phyloP scores from a whole-genome alignment of 75 land plant genomes.

The Cryptomeria japonica region DNA sequence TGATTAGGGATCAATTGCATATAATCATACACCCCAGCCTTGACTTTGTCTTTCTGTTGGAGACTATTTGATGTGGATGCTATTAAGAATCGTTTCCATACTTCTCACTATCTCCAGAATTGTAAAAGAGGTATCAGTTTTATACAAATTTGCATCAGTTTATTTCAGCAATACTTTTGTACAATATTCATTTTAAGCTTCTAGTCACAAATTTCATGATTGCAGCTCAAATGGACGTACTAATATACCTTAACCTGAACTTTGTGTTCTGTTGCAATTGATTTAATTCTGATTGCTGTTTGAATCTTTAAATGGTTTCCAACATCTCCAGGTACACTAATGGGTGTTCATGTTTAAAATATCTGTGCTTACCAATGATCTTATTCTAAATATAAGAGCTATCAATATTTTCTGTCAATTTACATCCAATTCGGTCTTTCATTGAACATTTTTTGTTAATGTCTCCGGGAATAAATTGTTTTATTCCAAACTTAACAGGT shows the following conservation, averaged over 20 bases:
- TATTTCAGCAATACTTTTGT: not conserved
- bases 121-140: not conserved
- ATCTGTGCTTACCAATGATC: too few species aligned
- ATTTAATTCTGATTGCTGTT: too few species aligned
- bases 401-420: not conserved
- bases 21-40: not conserved
- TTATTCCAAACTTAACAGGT: constrained; percentile 50
- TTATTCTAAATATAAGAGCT: too few species aligned
- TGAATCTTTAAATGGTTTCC: too few species aligned
- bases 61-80: not conserved
- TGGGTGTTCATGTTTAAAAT: too few species aligned
- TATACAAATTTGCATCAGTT: not conserved
- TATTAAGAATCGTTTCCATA: not conserved
- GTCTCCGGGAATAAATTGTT: not conserved
- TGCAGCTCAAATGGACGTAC: not conserved
- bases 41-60: not conserved
- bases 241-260: not conserved
- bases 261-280: not conserved
- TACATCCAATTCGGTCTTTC: not conserved
- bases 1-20: not conserved
- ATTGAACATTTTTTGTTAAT: not conserved
- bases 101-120: not conserved
- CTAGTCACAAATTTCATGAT: not conserved
- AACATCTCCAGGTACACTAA: too few species aligned
- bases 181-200: not conserved